Conservation (phyloP, 1,139 yeast species). For the Blastobotrys capitulatus region DNA sequence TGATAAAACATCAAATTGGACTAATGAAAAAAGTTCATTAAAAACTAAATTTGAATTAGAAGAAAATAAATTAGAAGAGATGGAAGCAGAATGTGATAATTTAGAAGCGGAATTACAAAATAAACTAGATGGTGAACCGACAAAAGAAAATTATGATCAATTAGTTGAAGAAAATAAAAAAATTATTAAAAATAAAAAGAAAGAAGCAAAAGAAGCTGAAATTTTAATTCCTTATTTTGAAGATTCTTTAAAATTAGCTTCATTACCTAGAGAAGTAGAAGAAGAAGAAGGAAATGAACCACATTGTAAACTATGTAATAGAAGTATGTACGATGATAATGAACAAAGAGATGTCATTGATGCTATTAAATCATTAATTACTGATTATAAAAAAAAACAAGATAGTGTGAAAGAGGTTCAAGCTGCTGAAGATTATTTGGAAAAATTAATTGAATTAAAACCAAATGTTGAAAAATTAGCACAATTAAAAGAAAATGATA, state of each 20-base stretch:
- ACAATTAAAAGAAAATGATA: background rate
- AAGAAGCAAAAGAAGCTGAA: background rate
- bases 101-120: background rate
- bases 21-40: background rate
- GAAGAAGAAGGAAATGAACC: no score
- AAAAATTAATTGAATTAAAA: background rate
- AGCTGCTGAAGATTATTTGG: background rate
- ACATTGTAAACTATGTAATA: slow-evolving; percentile 8
- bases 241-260: background rate
- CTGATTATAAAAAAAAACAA: background rate
- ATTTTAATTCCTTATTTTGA: background rate
- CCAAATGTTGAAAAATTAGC: background rate
- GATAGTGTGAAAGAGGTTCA: slow-evolving; percentile 9
- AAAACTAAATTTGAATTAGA: background rate
- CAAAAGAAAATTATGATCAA: background rate
- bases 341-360: slow-evolving; percentile 17
- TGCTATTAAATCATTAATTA: background rate
- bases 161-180: background rate
- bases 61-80: background rate
- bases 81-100: background rate
- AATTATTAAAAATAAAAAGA: background rate
- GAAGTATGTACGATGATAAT: slow-evolving; percentile 10
- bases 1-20: background rate
- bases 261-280: background rate
- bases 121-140: background rate